Evolutionary conservation across 345 rosid genomes (phyloP), one percentile per base, ranked within the genome.

Genomic region (Citrus mangshanensis): DNA sequence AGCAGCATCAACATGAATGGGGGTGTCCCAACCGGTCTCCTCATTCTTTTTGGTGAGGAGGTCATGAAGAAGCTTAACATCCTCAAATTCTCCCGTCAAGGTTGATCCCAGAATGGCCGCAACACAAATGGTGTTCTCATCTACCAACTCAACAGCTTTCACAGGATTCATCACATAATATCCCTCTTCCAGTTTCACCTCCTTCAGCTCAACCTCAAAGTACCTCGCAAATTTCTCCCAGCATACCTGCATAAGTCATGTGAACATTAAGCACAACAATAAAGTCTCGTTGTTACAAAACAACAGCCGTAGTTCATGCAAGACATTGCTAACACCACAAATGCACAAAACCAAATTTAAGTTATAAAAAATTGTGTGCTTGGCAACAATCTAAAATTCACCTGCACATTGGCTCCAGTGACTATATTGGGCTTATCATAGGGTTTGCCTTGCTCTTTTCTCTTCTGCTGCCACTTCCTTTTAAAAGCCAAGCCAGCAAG

Each of bases 211-310:
- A 16, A 93, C 97, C 85, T 93, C 97, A 78, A 93, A 91, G 78
- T 93, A 93, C 86, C 97, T 89, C 0, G 97, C 95, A 75, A 93
- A 93, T 72, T 91, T 91, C 89, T 93, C 93, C 97, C 95, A 93
- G 79, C 95, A 92, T 3, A 92, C 97, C 93, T 92, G 76, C 1
- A 3, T 51, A 65, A 14, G 49, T 4, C 6, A 63, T 21, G 42
- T 2, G 28, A 28, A 37, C 35, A 69, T 8, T 54, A 56, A 28
- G 19, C 46, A 46, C 16, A 14, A 19, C n/a, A 68, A 37, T 18
- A 42, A 13, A 14, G 25, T 22, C 8, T 6, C 2, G 5, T 37
- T 19, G 46, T 66, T 37, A 34, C 25, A 69, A 46, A 40, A 46
- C n/a, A 42, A 13, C 1, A 69, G 22, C 19, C 34, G 4, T 1